phyloP scores from a whole-genome alignment of 345 rosid species.

The Camelina neglecta region DNA sequence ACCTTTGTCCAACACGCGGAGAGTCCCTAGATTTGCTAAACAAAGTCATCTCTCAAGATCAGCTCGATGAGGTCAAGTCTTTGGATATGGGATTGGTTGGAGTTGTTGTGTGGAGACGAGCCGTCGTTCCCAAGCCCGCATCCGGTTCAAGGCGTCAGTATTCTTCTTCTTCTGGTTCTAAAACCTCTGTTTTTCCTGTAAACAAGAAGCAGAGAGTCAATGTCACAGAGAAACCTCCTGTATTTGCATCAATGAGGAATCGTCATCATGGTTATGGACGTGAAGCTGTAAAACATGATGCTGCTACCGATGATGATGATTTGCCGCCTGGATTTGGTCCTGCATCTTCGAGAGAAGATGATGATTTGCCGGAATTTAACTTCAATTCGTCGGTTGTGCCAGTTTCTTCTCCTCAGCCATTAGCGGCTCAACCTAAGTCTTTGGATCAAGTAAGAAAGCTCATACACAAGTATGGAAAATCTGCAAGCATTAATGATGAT shows the following conservation, averaged over 20 bases:
- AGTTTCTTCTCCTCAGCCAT: constrained; percentile 36
- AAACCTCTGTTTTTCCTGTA: constrained; percentile 28
- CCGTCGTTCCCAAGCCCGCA: constrained; percentile 39
- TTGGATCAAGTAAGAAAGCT: constrained; percentile 76
- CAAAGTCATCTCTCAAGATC: constrained; percentile 74
- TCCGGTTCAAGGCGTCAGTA: constrained; percentile 29
- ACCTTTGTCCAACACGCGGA: constrained; percentile 81
- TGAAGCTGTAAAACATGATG: constrained; percentile 25
- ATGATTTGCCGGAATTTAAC: constrained; percentile 93
- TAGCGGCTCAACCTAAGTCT: constrained; percentile 38
- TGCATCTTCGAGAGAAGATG: constrained; percentile 62
- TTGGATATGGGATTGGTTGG: constrained; percentile 86
- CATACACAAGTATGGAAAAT: constrained; percentile 83
- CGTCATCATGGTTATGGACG: constrained; percentile 28
- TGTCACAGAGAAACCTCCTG: constrained; percentile 32
- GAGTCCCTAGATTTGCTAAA: constrained; percentile 62
- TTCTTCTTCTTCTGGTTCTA: constrained; percentile 20
- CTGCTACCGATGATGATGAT: constrained; percentile 52
- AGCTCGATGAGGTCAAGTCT: constrained; percentile 61
- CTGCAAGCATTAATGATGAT: constrained; percentile 46
- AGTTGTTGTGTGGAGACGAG: constrained; percentile 94
- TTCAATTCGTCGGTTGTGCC: constrained; percentile 39
- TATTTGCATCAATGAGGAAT: constrained; percentile 18
- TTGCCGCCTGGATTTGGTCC: constrained; percentile 98
- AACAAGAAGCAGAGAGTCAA: constrained; percentile 36